Percentiles rank a stretch among this genome's conserved stretches.
phyloP scores from a whole-genome alignment of 2,329 filamentous ascomycete species.

The Cytospora piceicola region DNA sequence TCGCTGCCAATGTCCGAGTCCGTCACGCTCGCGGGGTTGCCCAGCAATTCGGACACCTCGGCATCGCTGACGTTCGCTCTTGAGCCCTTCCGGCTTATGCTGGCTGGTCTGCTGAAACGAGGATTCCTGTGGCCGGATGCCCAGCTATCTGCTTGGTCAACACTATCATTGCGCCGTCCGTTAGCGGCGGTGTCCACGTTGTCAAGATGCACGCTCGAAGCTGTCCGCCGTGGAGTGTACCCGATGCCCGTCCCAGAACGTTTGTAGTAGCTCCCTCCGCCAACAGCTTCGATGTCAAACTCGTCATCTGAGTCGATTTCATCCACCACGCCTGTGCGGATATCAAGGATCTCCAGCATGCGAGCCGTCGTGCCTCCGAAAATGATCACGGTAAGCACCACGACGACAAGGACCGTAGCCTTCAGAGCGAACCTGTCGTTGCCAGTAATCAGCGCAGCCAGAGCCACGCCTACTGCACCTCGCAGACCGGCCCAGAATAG shows the following conservation, averaged over 20 bases:
- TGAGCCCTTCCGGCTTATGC: constrained; percentile 58
- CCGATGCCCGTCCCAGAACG: constrained; percentile 77
- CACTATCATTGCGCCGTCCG: constrained; percentile 33
- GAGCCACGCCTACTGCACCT: constrained; percentile 91
- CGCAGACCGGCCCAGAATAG: constrained; percentile 98
- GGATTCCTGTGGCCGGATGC: constrained; percentile 59
- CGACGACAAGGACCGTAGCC: constrained; percentile 95
- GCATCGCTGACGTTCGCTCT: constrained; percentile 49
- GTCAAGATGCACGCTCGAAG: constrained; percentile 60
- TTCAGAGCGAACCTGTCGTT: constrained; percentile 81
- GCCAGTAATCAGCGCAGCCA: constrained; percentile 85
- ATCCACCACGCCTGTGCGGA: constrained; percentile 92
- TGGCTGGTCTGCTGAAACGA: constrained; percentile 48
- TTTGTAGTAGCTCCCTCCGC: constrained; percentile 76
- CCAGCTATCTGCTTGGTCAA: constrained; percentile 48
- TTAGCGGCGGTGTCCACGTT: constrained; percentile 47
- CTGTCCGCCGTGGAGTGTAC: constrained; percentile 70
- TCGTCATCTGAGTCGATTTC: constrained; percentile 98
- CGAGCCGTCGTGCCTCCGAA: constrained; percentile 96
- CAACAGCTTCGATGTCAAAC: constrained; percentile 88
- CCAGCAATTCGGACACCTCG: constrained; percentile 62
- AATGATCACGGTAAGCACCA: constrained; percentile 97
- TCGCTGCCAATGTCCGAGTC: constrained; percentile 67
- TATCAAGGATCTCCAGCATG: constrained; percentile 97
- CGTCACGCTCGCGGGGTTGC: constrained; percentile 48